Evolutionary conservation across 2,329 filamentous ascomycete genomes (phyloP).

Genomic region (Penicillium sp.): DNA sequence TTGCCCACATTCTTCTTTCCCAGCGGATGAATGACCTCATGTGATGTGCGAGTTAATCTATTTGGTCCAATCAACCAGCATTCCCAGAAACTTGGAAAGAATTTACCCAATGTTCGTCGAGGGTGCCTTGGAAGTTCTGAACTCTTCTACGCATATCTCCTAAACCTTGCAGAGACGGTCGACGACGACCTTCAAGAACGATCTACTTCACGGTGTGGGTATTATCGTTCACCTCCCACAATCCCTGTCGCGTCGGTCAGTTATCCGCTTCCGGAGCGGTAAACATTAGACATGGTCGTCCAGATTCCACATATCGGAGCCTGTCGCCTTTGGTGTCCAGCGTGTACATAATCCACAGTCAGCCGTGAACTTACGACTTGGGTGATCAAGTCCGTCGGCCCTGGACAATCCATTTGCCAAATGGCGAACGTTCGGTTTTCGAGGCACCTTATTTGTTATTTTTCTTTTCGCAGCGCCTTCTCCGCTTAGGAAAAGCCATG

Average conservation of each 20-base stretch:
- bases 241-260: not conserved
- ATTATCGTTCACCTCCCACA: not conserved
- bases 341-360: not conserved
- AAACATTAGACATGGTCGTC: not conserved
- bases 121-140: not conserved
- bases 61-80: not conserved
- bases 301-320: not conserved
- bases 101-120: not conserved
- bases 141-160: not conserved
- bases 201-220: not conserved
- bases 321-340: not conserved
- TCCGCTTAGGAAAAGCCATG: not conserved
- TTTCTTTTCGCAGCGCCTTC: not conserved
- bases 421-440: not conserved
- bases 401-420: not conserved
- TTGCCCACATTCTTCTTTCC: not conserved
- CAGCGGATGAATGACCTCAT: not conserved
- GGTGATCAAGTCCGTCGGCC: not conserved
- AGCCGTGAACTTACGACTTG: not conserved
- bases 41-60: not conserved
- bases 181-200: not conserved
- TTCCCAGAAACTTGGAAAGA: not conserved
- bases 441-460: not conserved
- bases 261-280: not conserved
- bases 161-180: not conserved